These are phyloP conservation scores for Fusarium sp. DNA, from an alignment of 2,329 filamentous ascomycete genomes.

Conservation along the genomic window DNA sequence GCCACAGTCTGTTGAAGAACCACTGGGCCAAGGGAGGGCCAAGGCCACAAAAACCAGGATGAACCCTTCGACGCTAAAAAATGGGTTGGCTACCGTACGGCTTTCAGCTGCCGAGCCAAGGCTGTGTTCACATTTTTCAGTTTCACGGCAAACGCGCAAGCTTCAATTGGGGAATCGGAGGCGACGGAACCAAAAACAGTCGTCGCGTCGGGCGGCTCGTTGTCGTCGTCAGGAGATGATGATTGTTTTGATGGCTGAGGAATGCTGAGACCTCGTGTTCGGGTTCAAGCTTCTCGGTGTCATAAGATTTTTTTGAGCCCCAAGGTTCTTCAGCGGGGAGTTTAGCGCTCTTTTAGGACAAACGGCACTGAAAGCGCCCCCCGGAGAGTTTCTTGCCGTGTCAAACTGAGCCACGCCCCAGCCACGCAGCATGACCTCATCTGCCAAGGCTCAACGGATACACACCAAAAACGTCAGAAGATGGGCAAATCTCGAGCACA, in stretches of 20 bases:
- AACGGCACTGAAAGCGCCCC: background rate
- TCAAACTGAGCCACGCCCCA: conserved; percentile 10
- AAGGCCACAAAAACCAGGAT: background rate
- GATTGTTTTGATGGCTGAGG: conserved; percentile 11
- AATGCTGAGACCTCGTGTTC: conserved; percentile 2
- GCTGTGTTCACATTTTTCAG: conserved; percentile 32
- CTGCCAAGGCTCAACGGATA: background rate
- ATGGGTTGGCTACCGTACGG: background rate
- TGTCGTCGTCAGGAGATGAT: conserved; percentile 17
- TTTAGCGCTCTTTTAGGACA: background rate
- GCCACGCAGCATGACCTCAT: conserved; percentile 35
- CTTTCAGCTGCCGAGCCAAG: conserved; percentile 39
- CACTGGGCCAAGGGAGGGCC: background rate
- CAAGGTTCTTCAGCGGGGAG: background rate
- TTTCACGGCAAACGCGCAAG: conserved; percentile 8
- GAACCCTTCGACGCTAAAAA: background rate
- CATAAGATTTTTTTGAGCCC: conserved; percentile 1
- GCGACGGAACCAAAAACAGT: conserved; percentile 12
- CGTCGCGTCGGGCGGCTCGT: conserved; percentile 28
- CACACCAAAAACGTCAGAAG: conserved; percentile 24
- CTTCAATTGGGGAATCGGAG: background rate
- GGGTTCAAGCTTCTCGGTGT: background rate
- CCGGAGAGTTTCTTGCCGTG: background rate
- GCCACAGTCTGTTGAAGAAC: background rate
- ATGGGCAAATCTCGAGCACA: conserved; percentile 16